These are phyloP conservation scores for Hymenoscyphus salicellus DNA, from an alignment of 2,329 filamentous ascomycete species.

Conservation along the genomic window DNA sequence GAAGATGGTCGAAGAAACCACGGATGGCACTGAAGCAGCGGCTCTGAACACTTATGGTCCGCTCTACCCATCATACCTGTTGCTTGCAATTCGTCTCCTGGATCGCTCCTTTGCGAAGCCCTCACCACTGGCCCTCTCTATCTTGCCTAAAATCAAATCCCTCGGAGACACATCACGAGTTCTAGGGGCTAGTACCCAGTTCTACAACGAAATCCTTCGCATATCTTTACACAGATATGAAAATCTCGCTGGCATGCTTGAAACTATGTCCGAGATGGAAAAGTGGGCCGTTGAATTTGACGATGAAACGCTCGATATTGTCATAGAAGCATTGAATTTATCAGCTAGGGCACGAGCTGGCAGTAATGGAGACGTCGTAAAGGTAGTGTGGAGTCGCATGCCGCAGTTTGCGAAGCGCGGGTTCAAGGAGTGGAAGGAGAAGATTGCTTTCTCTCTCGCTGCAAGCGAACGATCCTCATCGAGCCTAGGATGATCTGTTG, in stretches of 20 bases:
- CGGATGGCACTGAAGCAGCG: constrained; percentile 16
- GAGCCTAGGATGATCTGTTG: background rate
- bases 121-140: constrained; percentile 56
- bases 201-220: constrained; percentile 66
- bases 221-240: constrained; percentile 61
- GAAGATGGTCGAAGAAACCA: constrained; percentile 3
- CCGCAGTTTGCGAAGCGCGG: constrained; percentile 29
- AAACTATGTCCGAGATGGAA: constrained; percentile 35
- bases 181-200: constrained; percentile 64
- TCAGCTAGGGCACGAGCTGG: constrained; percentile 21
- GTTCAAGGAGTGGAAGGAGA: constrained; percentile 28
- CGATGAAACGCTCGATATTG: constrained; percentile 32
- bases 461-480: constrained; percentile 8
- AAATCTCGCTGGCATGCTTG: constrained; percentile 40
- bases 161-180: constrained; percentile 69
- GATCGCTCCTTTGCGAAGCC: constrained; percentile 54
- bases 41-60: constrained; percentile 56
- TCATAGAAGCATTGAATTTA: constrained; percentile 25
- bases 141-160: constrained; percentile 65
- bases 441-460: constrained; percentile 20
- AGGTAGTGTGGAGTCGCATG: constrained; percentile 28
- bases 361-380: constrained; percentile 22
- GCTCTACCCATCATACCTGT: constrained; percentile 61
- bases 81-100: constrained; percentile 55
- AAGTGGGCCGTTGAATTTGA: constrained; percentile 32